phyloP scores from a whole-genome alignment of 495 filamentous ascomycete genomes.

The Aspergillus haitiensis region DNA sequence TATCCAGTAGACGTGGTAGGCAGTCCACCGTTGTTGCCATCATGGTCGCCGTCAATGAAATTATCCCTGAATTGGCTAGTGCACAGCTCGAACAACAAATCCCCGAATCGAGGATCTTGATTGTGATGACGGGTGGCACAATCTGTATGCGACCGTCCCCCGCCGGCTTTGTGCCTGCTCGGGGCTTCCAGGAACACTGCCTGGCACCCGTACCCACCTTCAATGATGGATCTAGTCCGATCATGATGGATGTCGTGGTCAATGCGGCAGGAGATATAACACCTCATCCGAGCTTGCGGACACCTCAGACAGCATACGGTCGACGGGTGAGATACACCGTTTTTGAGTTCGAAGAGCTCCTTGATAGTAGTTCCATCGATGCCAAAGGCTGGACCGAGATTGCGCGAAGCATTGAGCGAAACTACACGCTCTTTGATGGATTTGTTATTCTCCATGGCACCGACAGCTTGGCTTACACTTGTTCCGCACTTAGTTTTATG shows the following conservation, averaged over 20 bases:
- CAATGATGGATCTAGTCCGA: conserved; percentile 74
- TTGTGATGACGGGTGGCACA: conserved; percentile 94
- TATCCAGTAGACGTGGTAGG: background rate
- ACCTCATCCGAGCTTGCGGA: conserved; percentile 63
- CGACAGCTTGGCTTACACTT: conserved; percentile 88
- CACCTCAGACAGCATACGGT: conserved; percentile 77
- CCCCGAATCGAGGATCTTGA: conserved; percentile 76
- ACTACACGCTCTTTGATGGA: conserved; percentile 89
- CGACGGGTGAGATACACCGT: conserved; percentile 83
- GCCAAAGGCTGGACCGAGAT: conserved; percentile 89
- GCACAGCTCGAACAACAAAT: conserved; percentile 28
- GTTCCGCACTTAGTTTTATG: conserved; percentile 94
- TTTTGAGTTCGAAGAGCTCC: conserved; percentile 80
- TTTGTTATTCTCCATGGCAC: conserved; percentile 98
- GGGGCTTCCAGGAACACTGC: conserved; percentile 79
- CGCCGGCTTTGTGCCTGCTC: conserved; percentile 66
- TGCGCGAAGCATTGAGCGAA: conserved; percentile 63
- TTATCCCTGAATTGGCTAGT: conserved; percentile 30
- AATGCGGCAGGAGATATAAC: conserved; percentile 46
- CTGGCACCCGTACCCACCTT: conserved; percentile 84
- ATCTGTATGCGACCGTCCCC: conserved; percentile 86
- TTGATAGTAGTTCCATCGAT: conserved; percentile 92
- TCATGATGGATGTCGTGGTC: conserved; percentile 53
- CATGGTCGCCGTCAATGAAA: conserved; percentile 30
- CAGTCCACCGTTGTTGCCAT: conserved; percentile 9